Evolutionary conservation across 805 yeast species (phyloP), one percentile per base, ranked within the genome.

Genomic region (Metschnikowia peoriensis): DNA sequence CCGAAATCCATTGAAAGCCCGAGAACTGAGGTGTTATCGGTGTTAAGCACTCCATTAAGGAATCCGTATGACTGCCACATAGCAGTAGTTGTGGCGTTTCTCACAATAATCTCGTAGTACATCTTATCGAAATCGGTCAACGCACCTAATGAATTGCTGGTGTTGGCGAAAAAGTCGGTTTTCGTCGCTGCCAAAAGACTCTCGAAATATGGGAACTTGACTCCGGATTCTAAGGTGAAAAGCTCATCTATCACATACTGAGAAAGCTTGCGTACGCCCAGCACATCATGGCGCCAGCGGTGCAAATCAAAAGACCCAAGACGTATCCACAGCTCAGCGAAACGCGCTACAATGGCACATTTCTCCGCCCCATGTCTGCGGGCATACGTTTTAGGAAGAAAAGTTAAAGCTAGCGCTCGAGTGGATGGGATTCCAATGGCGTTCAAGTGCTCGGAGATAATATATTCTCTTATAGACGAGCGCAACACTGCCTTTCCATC

Each of bases 401-500:
- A 73, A 0, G 91, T 80, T 27, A 94, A 67, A 2, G 94, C 78
- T 41, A 93, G 67, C 0, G 97, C 96, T 49, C 98, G 75, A 0
- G 97, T 86, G 0, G 96, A 76, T 2, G 97, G 97, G 7, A 93
- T 85, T 0, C 94, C 92, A 28, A 94, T 79, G 1, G 89, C 86
- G 64, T 87, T 68, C 48, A 94, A 72, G 28, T 89, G 83, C 64
- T 94, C 98, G 5, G 94, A 85, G 1, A 88, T 86, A 46, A 93
- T 76, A 54, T 88, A 92, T 66, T 93, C 99, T 37, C 98, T 76
- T 38, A 94, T 83, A 44, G 96, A 85, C 1, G 97, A 90, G 55
- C 97, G 72, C 34, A 93, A 62, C 6, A 91, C 96, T 0, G 98
- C 97, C 64, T 89, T 90, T 4, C 99, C 99, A 70, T 93, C 99